Evolutionary conservation across 106 monocot species (phyloP).

Genomic region (Dendrobium huoshanense): DNA sequence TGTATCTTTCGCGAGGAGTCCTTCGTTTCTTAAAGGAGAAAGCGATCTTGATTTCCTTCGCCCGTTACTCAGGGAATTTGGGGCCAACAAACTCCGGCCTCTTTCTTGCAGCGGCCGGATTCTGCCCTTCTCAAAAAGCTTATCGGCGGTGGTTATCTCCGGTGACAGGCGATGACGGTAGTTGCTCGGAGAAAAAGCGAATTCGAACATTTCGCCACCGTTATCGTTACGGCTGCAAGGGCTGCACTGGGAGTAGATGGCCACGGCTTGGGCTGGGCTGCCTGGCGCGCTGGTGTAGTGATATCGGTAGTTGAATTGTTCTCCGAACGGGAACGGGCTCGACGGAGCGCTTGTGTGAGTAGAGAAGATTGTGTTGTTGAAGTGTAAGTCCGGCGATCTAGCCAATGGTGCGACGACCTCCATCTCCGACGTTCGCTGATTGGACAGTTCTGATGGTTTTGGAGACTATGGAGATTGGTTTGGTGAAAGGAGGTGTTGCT

Average conservation of each 20-base stretch:
- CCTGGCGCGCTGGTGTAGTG: conserved; percentile 33
- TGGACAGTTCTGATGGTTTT: too few relatives aligned
- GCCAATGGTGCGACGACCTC: conserved; percentile 27
- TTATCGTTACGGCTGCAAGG: not conserved
- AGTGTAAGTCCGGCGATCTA: conserved; percentile 13
- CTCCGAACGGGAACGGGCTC: conserved; percentile 32
- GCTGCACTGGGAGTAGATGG: not conserved
- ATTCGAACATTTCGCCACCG: conserved; percentile 33
- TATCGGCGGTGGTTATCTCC: not conserved
- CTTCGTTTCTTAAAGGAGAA: conserved; percentile 31
- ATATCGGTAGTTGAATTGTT: conserved; percentile 6
- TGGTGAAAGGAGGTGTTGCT: not conserved
- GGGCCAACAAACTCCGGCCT: not conserved
- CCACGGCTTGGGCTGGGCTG: too few relatives aligned
- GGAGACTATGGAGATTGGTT: not conserved
- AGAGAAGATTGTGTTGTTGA: conserved; percentile 10
- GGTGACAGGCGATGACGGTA: not conserved
- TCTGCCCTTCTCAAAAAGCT: not conserved
- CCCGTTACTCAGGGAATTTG: conserved; percentile 6
- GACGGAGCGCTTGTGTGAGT: conserved; percentile 35
- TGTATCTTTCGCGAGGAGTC: not conserved
- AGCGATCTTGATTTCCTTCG: conserved; percentile 30
- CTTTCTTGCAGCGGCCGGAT: not conserved
- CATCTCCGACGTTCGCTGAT: conserved; percentile 11
- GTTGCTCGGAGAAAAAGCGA: conserved; percentile 4